A percentile compares a stretch with the other conserved stretches of the same genome.
These are phyloP conservation scores for Scedosporium dehoogii DNA, from an alignment of 2,329 filamentous ascomycete genomes.

Conservation along the genomic window DNA sequence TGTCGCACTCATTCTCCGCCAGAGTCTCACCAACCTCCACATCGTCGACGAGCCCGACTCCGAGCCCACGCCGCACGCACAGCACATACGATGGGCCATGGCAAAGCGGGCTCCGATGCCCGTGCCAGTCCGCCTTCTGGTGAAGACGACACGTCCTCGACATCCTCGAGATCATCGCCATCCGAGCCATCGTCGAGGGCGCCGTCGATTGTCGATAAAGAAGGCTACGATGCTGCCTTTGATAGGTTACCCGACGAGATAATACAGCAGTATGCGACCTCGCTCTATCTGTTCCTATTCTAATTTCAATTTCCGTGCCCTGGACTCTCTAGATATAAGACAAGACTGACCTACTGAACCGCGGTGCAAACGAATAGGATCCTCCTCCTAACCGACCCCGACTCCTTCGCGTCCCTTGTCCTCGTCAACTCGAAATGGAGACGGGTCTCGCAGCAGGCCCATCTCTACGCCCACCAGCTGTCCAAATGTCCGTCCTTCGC, in stretches of 20 bases:
- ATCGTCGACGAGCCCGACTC: neutral
- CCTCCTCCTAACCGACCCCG: conserved; percentile 47
- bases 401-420: conserved; percentile 56
- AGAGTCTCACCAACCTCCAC: neutral
- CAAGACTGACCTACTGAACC: neutral
- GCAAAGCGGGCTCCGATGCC: neutral
- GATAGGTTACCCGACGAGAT: conserved; percentile 57
- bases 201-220: neutral
- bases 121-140: neutral
- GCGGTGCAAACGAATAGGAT: conserved; percentile 34
- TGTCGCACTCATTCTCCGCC: neutral
- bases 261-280: conserved; percentile 49
- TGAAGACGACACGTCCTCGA: neutral
- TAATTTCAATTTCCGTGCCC: conserved; percentile 8
- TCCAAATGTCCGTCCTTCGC: conserved; percentile 50
- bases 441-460: conserved; percentile 49
- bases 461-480: conserved; percentile 55
- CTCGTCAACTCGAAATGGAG: conserved; percentile 58
- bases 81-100: neutral
- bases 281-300: neutral
- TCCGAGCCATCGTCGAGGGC: neutral
- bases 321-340: neutral
- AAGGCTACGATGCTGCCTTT: conserved; percentile 27
- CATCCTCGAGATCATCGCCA: neutral
- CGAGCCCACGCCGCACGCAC: neutral